Conservation (phyloP, 1,139 yeast genomes). For the Candida labiduridarum region DNA sequence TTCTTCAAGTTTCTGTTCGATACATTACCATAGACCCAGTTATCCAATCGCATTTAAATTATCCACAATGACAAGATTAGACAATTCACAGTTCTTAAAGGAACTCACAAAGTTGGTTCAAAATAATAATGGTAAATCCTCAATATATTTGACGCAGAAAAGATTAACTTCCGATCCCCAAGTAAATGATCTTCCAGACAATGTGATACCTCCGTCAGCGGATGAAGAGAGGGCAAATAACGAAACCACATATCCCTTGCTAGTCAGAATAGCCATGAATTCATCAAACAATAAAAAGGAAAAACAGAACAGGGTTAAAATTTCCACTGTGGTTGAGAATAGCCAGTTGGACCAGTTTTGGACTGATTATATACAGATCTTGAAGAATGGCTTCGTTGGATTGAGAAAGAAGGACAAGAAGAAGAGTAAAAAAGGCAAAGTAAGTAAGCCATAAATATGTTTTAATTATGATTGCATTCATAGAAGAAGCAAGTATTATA, state of each 20-base stretch:
- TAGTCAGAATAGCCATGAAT: slow-evolving; percentile 59
- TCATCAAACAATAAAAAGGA: slow-evolving; percentile 43
- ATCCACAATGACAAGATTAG: slow-evolving; percentile 37
- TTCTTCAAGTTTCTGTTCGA: background rate
- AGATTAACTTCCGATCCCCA: slow-evolving; percentile 28
- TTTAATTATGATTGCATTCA: background rate
- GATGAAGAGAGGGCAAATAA: slow-evolving; percentile 16
- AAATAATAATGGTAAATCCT: slow-evolving; percentile 39
- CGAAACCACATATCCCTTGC: slow-evolving; percentile 42
- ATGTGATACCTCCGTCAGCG: slow-evolving; percentile 25
- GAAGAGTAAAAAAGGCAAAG: slow-evolving; percentile 34
- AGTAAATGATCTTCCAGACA: slow-evolving; percentile 38
- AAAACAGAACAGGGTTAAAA: slow-evolving; percentile 50
- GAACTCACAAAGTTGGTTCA: slow-evolving; percentile 31
- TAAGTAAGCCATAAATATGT: slow-evolving; percentile 16
- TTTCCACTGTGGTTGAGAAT: slow-evolving; percentile 65
- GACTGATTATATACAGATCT: slow-evolving; percentile 63
- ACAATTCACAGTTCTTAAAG: slow-evolving; percentile 39
- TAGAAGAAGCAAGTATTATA: background rate
- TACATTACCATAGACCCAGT: background rate
- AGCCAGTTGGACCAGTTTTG: slow-evolving; percentile 66
- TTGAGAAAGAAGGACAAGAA: slow-evolving; percentile 57
- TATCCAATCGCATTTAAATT: background rate
- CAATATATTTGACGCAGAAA: slow-evolving; percentile 48
- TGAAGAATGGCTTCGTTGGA: slow-evolving; percentile 60